Evolutionary conservation across 1,284 basidiomycete genomes (phyloP).

Genomic region (Fomitopsis palustris): DNA sequence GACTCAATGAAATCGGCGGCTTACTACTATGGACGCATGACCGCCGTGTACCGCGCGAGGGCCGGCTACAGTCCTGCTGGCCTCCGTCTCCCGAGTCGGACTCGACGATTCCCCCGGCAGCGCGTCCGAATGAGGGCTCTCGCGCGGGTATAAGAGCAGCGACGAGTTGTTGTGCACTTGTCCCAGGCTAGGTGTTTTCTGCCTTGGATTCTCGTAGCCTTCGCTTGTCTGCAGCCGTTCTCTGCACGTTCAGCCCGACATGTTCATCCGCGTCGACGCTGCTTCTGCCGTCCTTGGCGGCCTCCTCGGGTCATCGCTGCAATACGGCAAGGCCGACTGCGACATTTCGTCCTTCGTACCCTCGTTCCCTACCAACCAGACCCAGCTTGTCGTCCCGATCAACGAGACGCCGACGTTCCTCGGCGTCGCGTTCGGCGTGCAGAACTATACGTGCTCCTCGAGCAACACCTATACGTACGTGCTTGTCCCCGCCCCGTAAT

Average conservation of each 20-base stretch:
- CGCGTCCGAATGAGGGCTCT: background rate
- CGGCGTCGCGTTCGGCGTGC: slow-evolving; percentile 36
- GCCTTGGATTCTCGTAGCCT: background rate
- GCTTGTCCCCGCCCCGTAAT: too few species aligned
- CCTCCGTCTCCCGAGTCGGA: too few species aligned
- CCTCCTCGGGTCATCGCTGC: background rate
- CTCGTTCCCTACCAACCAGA: slow-evolving; percentile 24
- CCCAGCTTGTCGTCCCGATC: slow-evolving; percentile 20
- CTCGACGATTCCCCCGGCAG: background rate
- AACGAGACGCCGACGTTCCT: slow-evolving; percentile 34
- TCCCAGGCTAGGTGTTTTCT: background rate
- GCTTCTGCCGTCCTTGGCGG: slow-evolving; percentile 2
- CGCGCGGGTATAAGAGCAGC: background rate
- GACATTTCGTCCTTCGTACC: slow-evolving; percentile 18
- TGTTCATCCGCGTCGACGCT: slow-evolving; percentile 9
- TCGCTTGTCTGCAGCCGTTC: background rate
- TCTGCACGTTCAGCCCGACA: background rate
- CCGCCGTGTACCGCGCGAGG: too few species aligned
- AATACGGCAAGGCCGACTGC: slow-evolving; percentile 12
- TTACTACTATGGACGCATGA: too few species aligned
- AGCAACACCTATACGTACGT: slow-evolving; percentile 34
- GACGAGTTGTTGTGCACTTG: too few species aligned
- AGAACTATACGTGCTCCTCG: slow-evolving; percentile 39
- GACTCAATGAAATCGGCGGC: too few species aligned
- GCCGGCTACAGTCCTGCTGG: too few species aligned